A percentile compares a stretch with the other conserved stretches of the same genome.
These are phyloP conservation scores for Leonotis leonurus DNA, from an alignment of 257 asterid species.

Conservation along the genomic window DNA sequence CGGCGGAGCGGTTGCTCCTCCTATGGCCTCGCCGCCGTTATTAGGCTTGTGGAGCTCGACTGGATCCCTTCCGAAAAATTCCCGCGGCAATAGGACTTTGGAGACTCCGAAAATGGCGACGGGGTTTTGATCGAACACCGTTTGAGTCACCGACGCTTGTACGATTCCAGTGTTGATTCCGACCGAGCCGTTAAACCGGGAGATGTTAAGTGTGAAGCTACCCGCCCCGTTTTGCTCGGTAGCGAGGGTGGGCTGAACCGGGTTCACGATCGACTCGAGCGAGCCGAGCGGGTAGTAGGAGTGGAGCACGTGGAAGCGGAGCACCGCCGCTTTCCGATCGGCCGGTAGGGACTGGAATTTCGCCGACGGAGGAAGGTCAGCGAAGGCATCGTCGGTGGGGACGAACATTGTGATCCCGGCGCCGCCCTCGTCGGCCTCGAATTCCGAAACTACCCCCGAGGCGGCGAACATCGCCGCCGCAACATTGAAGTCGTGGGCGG, in stretches of 20 bases:
- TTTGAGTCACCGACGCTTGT: conserved; percentile 71
- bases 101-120: conserved; percentile 86
- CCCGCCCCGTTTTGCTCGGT: conserved; percentile 78
- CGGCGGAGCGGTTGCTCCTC: conserved; percentile 51
- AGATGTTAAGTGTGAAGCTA: conserved; percentile 64
- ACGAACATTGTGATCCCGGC: conserved; percentile 85
- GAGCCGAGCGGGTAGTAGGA: conserved; percentile 79
- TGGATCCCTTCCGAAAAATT: conserved; percentile 59
- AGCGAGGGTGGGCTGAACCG: conserved; percentile 82
- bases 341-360: conserved; percentile 69
- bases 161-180: conserved; percentile 71
- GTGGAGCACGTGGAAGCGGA: conserved; percentile 74
- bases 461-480: conserved; percentile 88
- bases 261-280: conserved; percentile 72
- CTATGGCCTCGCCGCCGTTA: conserved; percentile 14
- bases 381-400: conserved; percentile 76
- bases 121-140: conserved; percentile 92
- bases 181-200: conserved; percentile 71
- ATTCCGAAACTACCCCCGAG: conserved; percentile 73
- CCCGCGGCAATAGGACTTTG: conserved; percentile 60
- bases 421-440: conserved; percentile 69
- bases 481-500: conserved; percentile 77
- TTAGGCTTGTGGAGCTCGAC: conserved; percentile 31
- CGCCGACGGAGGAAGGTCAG: conserved; percentile 55
- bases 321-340: conserved; percentile 56